These are phyloP conservation scores for Jackrogersella multiformis DNA, from an alignment of 495 filamentous ascomycete species.

Conservation along the genomic window DNA sequence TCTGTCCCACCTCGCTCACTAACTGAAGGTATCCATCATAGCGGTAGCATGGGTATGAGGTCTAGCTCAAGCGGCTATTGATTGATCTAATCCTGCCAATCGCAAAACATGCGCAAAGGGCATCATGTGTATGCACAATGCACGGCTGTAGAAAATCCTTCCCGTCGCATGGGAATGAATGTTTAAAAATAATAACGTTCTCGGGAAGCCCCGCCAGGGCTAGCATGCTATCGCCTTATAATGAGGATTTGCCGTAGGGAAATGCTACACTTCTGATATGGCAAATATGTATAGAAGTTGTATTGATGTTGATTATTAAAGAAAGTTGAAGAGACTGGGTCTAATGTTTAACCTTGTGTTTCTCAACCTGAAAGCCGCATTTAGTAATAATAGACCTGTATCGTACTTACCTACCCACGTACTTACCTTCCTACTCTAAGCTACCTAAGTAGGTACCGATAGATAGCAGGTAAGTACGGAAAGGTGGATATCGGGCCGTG, in stretches of 20 bases:
- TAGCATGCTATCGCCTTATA: background rate
- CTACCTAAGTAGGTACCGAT: too few relatives aligned
- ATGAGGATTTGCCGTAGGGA: background rate
- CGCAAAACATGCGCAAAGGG: background rate
- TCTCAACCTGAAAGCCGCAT: too few relatives aligned
- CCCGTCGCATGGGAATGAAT: slow-evolving; percentile 12
- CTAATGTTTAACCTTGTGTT: too few relatives aligned
- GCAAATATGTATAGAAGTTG: background rate
- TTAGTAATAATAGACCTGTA: too few relatives aligned
- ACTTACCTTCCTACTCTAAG: too few relatives aligned
- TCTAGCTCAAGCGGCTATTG: slow-evolving; percentile 28
- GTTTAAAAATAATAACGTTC: slow-evolving; percentile 17
- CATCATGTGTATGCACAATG: slow-evolving; percentile 13
- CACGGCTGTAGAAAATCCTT: slow-evolving; percentile 24
- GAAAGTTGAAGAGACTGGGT: too few relatives aligned
- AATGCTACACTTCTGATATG: background rate
- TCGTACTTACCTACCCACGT: too few relatives aligned
- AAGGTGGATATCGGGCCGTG: background rate
- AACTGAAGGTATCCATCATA: slow-evolving; percentile 16
- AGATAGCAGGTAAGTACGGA: too few relatives aligned
- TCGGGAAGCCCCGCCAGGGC: slow-evolving; percentile 8
- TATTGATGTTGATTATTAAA: too few relatives aligned
- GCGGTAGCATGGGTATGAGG: slow-evolving; percentile 7
- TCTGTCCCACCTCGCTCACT: background rate
- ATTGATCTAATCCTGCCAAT: slow-evolving; percentile 29